phyloP scores from a whole-genome alignment of 2,329 filamentous ascomycete genomes.

The Penicillium occitanis region DNA sequence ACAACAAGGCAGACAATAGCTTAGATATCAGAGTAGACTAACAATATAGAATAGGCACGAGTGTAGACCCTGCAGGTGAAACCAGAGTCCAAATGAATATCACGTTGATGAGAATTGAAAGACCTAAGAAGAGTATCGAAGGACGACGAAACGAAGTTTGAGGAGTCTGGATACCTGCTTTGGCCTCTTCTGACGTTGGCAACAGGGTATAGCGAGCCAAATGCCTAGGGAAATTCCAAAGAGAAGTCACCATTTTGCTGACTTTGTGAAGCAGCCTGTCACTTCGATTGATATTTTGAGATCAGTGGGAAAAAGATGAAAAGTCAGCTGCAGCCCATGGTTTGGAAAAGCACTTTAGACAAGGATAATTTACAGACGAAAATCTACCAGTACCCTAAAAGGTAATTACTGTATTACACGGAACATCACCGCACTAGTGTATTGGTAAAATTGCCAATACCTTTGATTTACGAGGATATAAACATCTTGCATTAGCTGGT shows the following conservation, averaged over 20 bases:
- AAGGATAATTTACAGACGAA: not conserved
- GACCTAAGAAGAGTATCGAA: not conserved
- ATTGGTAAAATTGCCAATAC: not conserved
- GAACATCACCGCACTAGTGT: not conserved
- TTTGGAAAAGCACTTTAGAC: not conserved
- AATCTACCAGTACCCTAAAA: not conserved
- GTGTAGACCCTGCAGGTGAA: not conserved
- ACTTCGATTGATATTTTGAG: not conserved
- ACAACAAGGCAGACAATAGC: not conserved
- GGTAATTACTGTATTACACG: not conserved
- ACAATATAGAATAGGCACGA: not conserved
- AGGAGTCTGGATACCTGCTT: not conserved
- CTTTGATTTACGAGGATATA: not conserved
- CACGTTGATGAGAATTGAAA: not conserved
- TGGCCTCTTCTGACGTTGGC: not conserved
- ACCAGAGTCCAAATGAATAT: not conserved
- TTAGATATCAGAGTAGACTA: not conserved
- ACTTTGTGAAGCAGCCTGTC: not conserved
- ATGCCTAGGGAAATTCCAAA: not conserved
- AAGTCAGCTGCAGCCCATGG: not conserved
- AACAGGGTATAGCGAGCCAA: not conserved
- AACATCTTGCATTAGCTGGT: not conserved
- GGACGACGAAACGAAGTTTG: not conserved
- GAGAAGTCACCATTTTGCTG: not conserved
- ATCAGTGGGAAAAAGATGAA: not conserved